phyloP scores from a whole-genome alignment of 2,329 filamentous ascomycete genomes.

The Salinomyces thailandicus region DNA sequence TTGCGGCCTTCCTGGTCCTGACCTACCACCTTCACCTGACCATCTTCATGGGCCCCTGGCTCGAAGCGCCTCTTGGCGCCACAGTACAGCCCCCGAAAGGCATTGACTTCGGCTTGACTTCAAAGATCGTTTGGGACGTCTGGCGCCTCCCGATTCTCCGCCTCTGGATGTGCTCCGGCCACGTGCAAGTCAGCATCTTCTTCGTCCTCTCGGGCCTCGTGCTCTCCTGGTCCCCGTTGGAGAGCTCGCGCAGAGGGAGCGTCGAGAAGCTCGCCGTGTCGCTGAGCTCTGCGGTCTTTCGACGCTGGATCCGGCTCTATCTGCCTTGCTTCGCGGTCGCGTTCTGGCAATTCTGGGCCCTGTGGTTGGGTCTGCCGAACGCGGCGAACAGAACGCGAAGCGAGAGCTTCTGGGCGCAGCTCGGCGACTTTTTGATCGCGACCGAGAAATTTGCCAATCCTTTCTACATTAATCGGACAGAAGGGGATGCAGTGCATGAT shows the following conservation, averaged over 20 bases:
- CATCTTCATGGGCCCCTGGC: neutral
- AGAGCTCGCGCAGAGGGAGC: neutral
- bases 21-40: constrained; percentile 9
- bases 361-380: constrained; percentile 4
- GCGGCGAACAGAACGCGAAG: neutral
- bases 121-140: constrained; percentile 6
- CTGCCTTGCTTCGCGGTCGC: constrained; percentile 4
- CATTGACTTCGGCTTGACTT: constrained; percentile 2
- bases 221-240: neutral
- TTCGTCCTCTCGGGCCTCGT: neutral
- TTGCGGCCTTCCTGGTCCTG: constrained; percentile 8
- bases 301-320: neutral
- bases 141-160: constrained; percentile 13
- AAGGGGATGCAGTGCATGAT: constrained; percentile 3
- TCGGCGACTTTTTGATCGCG: neutral
- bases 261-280: neutral
- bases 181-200: neutral
- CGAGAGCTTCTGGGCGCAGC: neutral
- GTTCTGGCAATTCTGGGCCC: constrained; percentile 7
- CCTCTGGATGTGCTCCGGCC: constrained; percentile 2
- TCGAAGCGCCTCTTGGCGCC: neutral
- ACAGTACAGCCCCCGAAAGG: constrained; percentile 1
- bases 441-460: constrained; percentile 11
- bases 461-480: constrained; percentile 9
- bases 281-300: neutral